These are phyloP conservation scores for Cladophialophora chaetospira DNA, from an alignment of 2,329 filamentous ascomycete species.

Conservation along the genomic window DNA sequence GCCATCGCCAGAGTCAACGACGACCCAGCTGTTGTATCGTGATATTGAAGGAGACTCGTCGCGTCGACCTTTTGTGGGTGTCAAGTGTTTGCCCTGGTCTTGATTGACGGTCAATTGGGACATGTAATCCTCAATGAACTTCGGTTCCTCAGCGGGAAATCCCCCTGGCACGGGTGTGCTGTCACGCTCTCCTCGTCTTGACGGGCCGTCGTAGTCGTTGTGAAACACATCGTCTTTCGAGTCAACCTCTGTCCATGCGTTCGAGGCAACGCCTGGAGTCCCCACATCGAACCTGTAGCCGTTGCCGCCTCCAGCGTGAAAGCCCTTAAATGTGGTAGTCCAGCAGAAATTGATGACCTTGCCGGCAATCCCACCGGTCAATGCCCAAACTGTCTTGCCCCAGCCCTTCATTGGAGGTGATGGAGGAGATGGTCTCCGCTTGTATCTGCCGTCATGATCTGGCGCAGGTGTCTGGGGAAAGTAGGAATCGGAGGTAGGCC, in stretches of 20 bases:
- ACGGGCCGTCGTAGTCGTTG: conserved; percentile 14
- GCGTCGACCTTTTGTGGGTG: not conserved
- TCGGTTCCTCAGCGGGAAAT: conserved; percentile 50
- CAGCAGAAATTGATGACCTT: conserved; percentile 86
- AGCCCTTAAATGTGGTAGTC: conserved; percentile 72
- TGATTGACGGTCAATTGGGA: conserved; percentile 36
- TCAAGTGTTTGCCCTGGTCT: conserved; percentile 41
- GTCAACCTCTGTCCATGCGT: conserved; percentile 36
- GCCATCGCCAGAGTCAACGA: conserved; percentile 52
- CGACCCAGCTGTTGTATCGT: conserved; percentile 67
- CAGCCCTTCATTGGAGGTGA: conserved; percentile 36
- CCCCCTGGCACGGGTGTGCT: conserved; percentile 56
- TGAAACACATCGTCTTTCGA: conserved; percentile 36
- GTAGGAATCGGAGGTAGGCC: conserved; percentile 29
- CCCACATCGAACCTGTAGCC: conserved; percentile 62
- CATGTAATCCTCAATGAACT: conserved; percentile 50
- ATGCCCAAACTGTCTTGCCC: conserved; percentile 46
- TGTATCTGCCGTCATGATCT: not conserved
- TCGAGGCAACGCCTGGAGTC: conserved; percentile 31
- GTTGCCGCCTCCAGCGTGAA: conserved; percentile 79
- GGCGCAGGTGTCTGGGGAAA: conserved; percentile 22
- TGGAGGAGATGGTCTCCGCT: conserved; percentile 15
- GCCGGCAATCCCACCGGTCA: conserved; percentile 52
- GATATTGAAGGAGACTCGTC: conserved; percentile 41
- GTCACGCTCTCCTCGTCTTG: conserved; percentile 19